These are phyloP conservation scores for Coemansia sp. DNA, from an alignment of 192 early-diverging fungal genomes.

Conservation along the genomic window DNA sequence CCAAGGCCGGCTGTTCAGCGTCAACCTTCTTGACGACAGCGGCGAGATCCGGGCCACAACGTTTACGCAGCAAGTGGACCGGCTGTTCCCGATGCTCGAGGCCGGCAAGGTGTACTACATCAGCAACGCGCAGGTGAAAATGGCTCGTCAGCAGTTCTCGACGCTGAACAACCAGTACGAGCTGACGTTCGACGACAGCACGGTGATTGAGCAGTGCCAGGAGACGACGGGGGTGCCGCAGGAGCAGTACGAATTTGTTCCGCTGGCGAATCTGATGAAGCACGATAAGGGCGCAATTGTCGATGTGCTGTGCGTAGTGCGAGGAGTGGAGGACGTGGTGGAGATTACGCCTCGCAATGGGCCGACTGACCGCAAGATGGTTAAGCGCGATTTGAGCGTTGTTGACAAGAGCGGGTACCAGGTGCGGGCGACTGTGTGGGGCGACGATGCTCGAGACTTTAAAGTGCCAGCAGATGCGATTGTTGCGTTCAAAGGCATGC, in stretches of 20 bases:
- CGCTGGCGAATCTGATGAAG: constrained; percentile 64
- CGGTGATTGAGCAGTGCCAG: constrained; percentile 63
- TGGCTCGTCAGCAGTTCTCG: constrained; percentile 82
- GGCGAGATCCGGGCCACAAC: constrained; percentile 93
- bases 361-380: constrained; percentile 43
- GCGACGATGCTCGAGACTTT: constrained; percentile 72
- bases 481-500: constrained; percentile 80
- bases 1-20: constrained; percentile 84
- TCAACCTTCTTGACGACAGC: constrained; percentile 82
- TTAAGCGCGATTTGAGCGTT: constrained; percentile 81
- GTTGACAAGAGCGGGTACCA: constrained; percentile 73
- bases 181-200: constrained; percentile 72
- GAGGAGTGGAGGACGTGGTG: constrained; percentile 56
- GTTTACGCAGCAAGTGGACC: constrained; percentile 87
- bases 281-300: constrained; percentile 67
- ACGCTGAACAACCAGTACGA: constrained; percentile 92
- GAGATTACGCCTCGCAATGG: constrained; percentile 62
- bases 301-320: constrained; percentile 83
- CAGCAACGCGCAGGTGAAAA: constrained; percentile 74
- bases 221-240: constrained; percentile 33
- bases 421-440: constrained; percentile 87
- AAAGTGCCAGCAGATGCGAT: constrained; percentile 57
- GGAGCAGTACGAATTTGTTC: constrained; percentile 67
- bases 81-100: constrained; percentile 74
- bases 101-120: constrained; percentile 83